These are phyloP conservation scores for Thraustotheca clavata DNA, from an alignment of 352 stramenopile species.

Conservation along the genomic window DNA sequence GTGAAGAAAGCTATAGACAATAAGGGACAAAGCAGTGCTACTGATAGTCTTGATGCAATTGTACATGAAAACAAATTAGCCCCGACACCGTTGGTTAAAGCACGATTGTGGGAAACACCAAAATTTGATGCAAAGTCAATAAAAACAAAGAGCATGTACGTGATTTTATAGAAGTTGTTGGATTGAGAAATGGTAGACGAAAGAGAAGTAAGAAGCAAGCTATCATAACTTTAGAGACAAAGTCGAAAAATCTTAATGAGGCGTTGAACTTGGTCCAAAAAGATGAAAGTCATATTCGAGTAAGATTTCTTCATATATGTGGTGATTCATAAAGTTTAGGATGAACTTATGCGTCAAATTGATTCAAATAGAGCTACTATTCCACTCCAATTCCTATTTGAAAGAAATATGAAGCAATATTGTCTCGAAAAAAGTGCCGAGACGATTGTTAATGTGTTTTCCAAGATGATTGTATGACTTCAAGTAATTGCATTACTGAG, in stretches of 20 bases:
- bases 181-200: too few relatives aligned
- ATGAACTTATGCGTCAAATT: slow-evolving; percentile 34
- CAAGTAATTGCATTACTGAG: slow-evolving; percentile 38
- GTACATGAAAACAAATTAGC: neutral
- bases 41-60: neutral
- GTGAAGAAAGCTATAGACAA: neutral
- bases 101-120: neutral
- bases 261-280: neutral
- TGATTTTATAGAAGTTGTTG: too few relatives aligned
- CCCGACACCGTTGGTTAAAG: neutral
- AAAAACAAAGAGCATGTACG: neutral
- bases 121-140: neutral
- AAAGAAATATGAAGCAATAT: slow-evolving; percentile 52
- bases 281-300: neutral
- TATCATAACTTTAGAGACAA: neutral
- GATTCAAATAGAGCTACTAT: slow-evolving; percentile 44
- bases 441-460: slow-evolving; percentile 54
- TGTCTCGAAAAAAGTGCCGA: slow-evolving; percentile 42
- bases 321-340: slow-evolving; percentile 18
- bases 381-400: slow-evolving; percentile 65
- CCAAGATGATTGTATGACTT: too few relatives aligned
- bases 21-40: neutral
- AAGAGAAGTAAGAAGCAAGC: too few relatives aligned
- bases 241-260: neutral
- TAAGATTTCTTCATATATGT: neutral